These are phyloP conservation scores for Aspergillus sp. DNA, from an alignment of 2,329 filamentous ascomycete species.

Conservation along the genomic window DNA sequence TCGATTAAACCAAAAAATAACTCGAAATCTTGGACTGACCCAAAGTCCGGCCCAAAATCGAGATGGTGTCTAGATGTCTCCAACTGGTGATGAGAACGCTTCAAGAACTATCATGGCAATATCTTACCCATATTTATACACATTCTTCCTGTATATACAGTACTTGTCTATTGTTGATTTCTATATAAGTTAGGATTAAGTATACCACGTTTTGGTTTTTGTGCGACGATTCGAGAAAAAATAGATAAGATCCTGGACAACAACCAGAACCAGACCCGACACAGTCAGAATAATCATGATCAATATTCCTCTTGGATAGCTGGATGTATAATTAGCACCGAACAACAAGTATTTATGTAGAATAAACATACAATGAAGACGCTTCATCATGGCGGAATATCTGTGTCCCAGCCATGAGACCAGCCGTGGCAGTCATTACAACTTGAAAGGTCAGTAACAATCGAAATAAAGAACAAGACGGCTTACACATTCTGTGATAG, in stretches of 20 bases:
- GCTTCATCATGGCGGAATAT: conserved; percentile 45
- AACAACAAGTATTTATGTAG: too few species aligned
- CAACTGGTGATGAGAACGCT: too few species aligned
- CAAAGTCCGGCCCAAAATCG: too few species aligned
- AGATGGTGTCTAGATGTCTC: too few species aligned
- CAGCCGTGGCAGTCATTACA: conserved; percentile 49
- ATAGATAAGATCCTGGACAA: conserved; percentile 24
- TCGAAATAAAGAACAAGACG: background rate
- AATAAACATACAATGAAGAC: conserved; percentile 12
- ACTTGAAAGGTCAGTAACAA: conserved; percentile 4
- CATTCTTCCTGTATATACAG: too few species aligned
- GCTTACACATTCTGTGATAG: conserved; percentile 30
- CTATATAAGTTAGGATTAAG: too few species aligned
- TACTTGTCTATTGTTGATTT: too few species aligned
- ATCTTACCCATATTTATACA: too few species aligned
- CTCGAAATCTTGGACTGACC: too few species aligned
- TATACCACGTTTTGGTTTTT: background rate
- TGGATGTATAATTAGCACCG: conserved; percentile 7
- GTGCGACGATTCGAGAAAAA: background rate
- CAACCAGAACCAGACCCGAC: conserved; percentile 36
- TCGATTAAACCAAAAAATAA: too few species aligned
- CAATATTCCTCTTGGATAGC: conserved; percentile 41
- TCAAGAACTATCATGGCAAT: too few species aligned
- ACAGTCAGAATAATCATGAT: conserved; percentile 45
- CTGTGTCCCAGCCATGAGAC: conserved; percentile 49